A percentile compares a stretch with the other conserved stretches of the same genome.
These are phyloP conservation scores for Spergularia azorica DNA, from an alignment of 179 eudicot genomes.

Conservation along the genomic window DNA sequence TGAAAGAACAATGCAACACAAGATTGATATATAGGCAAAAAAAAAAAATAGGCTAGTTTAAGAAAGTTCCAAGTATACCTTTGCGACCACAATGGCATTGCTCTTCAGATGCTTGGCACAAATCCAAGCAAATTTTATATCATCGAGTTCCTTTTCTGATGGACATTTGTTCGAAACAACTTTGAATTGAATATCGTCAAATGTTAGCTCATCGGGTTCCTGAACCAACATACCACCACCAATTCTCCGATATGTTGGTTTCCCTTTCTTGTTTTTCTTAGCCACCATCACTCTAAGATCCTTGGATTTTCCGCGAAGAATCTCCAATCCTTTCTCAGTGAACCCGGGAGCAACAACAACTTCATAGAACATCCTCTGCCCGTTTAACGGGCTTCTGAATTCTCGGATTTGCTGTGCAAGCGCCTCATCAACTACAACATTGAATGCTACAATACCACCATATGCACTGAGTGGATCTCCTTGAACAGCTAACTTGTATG, in stretches of 20 bases:
- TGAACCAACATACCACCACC: conserved; percentile 91
- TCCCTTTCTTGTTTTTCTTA: conserved; percentile 59
- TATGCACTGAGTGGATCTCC: conserved; percentile 96
- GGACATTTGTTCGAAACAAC: conserved; percentile 55
- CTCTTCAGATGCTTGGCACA: conserved; percentile 81
- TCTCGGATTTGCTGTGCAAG: conserved; percentile 82
- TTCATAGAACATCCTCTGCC: conserved; percentile 87
- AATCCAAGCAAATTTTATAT: conserved; percentile 84
- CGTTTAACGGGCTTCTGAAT: conserved; percentile 80
- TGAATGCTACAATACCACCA: conserved; percentile 96
- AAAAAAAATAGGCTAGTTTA: background rate
- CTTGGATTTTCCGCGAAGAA: conserved; percentile 87
- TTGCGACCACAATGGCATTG: conserved; percentile 81
- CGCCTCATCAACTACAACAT: conserved; percentile 79
- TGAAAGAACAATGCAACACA: no score
- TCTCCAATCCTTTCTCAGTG: conserved; percentile 68
- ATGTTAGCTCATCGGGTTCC: no score
- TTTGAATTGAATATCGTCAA: conserved; percentile 49
- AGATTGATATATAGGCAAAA: no score
- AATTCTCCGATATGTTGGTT: conserved; percentile 71
- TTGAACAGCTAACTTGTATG: conserved; percentile 80
- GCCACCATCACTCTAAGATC: conserved; percentile 81
- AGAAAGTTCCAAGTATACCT: conserved; percentile 37
- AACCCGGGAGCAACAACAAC: conserved; percentile 85
- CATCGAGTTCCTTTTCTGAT: conserved; percentile 51